Conservation (phyloP, 306 rosid genomes). For the Prunus padus region DNA sequence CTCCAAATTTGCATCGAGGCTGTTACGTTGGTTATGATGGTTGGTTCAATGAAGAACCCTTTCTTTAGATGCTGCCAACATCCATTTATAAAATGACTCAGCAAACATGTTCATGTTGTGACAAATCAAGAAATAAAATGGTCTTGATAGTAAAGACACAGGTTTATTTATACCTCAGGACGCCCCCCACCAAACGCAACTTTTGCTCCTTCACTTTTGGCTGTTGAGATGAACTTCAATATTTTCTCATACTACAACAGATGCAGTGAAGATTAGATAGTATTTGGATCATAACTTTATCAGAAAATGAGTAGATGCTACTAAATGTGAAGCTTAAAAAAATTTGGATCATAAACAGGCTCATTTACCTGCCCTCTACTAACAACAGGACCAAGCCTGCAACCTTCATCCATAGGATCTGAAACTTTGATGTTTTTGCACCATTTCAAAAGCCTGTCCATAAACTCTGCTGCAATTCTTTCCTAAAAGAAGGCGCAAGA, state of each 20-base stretch:
- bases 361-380: conserved; percentile 68
- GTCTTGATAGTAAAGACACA: background rate
- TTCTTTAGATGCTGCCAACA: conserved; percentile 75
- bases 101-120: background rate
- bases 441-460: conserved; percentile 73
- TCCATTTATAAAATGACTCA: conserved; percentile 2
- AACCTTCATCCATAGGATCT: conserved; percentile 91
- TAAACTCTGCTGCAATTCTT: conserved; percentile 70
- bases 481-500: conserved; percentile 52
- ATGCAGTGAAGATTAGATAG: conserved; percentile 33
- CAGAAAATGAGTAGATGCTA: background rate
- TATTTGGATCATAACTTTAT: background rate
- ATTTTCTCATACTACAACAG: conserved; percentile 69
- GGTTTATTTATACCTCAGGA: conserved; percentile 63
- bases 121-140: conserved; percentile 14
- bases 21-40: conserved; percentile 65
- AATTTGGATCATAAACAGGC: background rate
- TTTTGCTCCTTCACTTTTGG: conserved; percentile 82
- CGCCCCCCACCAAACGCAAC: conserved; percentile 78
- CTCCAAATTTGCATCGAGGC: conserved; percentile 91
- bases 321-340: no score
- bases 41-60: conserved; percentile 79
- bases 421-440: conserved; percentile 73
- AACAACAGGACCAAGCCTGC: conserved; percentile 95
- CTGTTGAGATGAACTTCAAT: conserved; percentile 71